Evolutionary conservation across 805 yeast genomes (phyloP).

Genomic region (Yamadazyma insecticola): DNA sequence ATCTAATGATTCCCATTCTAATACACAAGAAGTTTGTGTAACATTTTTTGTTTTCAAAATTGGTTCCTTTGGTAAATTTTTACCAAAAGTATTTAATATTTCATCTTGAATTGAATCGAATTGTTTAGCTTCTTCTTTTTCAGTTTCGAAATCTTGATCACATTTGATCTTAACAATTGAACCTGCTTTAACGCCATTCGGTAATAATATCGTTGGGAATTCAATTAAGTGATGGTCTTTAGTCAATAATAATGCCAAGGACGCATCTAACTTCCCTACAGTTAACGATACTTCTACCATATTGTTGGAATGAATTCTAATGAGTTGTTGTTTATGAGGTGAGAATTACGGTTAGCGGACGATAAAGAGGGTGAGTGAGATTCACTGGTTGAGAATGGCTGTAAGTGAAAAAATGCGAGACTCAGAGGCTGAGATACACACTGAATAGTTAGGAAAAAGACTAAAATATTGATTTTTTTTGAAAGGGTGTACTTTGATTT

Average conservation of each 20-base stretch:
- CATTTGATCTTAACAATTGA: slow-evolving; percentile 84
- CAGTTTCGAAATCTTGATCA: slow-evolving; percentile 68
- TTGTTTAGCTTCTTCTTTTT: slow-evolving; percentile 49
- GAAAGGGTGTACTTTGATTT: too few species aligned
- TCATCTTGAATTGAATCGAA: slow-evolving; percentile 70
- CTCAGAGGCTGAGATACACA: too few species aligned
- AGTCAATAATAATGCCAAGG: slow-evolving; percentile 85
- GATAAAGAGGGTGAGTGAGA: too few species aligned
- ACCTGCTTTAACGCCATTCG: slow-evolving; percentile 88
- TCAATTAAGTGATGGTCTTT: slow-evolving; percentile 92
- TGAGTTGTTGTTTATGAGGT: too few species aligned
- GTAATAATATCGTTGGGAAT: slow-evolving; percentile 90
- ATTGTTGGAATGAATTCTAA: too few species aligned
- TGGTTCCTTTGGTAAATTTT: slow-evolving; percentile 67
- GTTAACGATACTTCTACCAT: slow-evolving; percentile 92
- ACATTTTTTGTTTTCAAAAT: slow-evolving; percentile 64
- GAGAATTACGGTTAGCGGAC: too few species aligned
- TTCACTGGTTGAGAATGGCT: too few species aligned
- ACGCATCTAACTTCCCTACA: slow-evolving; percentile 94
- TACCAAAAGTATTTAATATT: slow-evolving; percentile 70
- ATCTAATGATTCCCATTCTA: slow-evolving; percentile 88
- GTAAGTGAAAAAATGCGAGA: too few species aligned
- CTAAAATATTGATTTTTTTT: too few species aligned
- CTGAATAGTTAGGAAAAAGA: too few species aligned
- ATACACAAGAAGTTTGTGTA: slow-evolving; percentile 91